Percentiles rank a stretch among this genome's conserved stretches.
phyloP scores from a whole-genome alignment of 2,329 filamentous ascomycete genomes.

The Fusarium mundagurra region DNA sequence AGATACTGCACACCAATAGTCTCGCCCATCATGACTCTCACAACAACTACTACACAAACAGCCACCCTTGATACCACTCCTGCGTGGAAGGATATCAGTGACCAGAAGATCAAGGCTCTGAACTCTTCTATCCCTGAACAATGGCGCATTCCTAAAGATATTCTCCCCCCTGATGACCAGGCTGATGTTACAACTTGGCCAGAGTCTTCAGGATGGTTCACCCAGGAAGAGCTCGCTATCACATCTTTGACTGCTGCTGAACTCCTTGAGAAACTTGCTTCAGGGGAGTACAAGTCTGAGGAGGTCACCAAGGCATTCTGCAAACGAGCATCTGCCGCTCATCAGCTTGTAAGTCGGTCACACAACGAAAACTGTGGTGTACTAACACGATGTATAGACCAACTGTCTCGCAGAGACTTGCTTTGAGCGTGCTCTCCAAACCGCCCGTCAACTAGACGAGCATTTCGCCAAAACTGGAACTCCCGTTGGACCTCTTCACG shows the following conservation, averaged over 20 bases:
- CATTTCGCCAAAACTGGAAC: constrained; percentile 58
- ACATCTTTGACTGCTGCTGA: constrained; percentile 56
- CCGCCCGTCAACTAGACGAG: constrained; percentile 60
- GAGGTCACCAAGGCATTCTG: constrained; percentile 61
- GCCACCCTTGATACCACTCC: constrained; percentile 15
- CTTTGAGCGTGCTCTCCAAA: constrained; percentile 62
- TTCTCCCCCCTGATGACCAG: constrained; percentile 60
- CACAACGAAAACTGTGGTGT: accelerated
- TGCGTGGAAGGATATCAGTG: constrained; percentile 28
- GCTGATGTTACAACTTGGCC: constrained; percentile 68
- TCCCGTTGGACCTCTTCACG: constrained; percentile 71
- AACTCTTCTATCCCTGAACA: constrained; percentile 62
- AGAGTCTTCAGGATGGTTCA: constrained; percentile 68
- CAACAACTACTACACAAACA: constrained; percentile 7
- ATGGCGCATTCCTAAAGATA: constrained; percentile 63
- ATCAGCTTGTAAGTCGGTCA: constrained; percentile 53
- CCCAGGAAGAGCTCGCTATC: constrained; percentile 56
- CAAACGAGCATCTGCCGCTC: constrained; percentile 63
- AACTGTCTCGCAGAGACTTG: constrained; percentile 65
- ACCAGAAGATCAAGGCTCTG: constrained; percentile 29
- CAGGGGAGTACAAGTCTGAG: constrained; percentile 50
- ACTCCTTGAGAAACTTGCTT: constrained; percentile 48
- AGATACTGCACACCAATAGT: background rate
- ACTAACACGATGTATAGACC: constrained; percentile 41
- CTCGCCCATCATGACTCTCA: constrained; percentile 14